Conservation (phyloP, 2,329 filamentous ascomycete genomes). For the Dothidotthia symphoricarpi region DNA sequence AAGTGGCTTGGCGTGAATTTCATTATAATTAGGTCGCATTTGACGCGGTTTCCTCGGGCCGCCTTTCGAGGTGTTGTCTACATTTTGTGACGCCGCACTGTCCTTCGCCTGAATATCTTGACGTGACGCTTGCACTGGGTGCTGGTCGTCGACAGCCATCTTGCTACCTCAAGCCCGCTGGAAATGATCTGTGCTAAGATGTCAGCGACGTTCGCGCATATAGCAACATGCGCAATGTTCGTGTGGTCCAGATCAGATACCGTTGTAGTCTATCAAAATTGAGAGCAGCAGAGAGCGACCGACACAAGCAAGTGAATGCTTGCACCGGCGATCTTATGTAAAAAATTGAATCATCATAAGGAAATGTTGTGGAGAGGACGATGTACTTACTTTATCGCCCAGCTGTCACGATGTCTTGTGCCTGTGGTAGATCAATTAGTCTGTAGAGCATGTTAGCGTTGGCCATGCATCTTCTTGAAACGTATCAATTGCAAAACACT, state of each 20-base stretch:
- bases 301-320: conserved; percentile 15
- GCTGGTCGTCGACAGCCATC: conserved; percentile 16
- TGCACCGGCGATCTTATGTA: conserved; percentile 12
- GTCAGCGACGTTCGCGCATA: conserved; percentile 4
- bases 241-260: conserved; percentile 8
- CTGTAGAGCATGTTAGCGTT: too few relatives aligned
- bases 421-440: neutral
- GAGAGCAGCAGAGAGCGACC: conserved; percentile 14
- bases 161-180: conserved; percentile 6
- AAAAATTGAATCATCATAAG: conserved; percentile 13
- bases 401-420: neutral
- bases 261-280: conserved; percentile 17
- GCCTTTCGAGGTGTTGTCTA: conserved; percentile 18
- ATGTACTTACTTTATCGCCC: too few relatives aligned
- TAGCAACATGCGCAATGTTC: too few relatives aligned
- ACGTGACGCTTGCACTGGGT: conserved; percentile 7
- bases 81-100: conserved; percentile 6
- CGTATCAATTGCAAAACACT: conserved; percentile 1
- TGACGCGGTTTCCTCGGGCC: conserved; percentile 28
- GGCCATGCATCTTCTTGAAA: neutral
- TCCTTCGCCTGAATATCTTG: conserved; percentile 7
- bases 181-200: conserved; percentile 9
- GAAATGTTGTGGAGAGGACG: neutral
- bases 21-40: conserved; percentile 58
- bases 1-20: conserved; percentile 78